A percentile compares a stretch with the other conserved stretches of the same genome.
These are phyloP conservation scores for Hyparrhenia diplandra DNA, from an alignment of 176 grass and related monocot species.

Conservation along the genomic window DNA sequence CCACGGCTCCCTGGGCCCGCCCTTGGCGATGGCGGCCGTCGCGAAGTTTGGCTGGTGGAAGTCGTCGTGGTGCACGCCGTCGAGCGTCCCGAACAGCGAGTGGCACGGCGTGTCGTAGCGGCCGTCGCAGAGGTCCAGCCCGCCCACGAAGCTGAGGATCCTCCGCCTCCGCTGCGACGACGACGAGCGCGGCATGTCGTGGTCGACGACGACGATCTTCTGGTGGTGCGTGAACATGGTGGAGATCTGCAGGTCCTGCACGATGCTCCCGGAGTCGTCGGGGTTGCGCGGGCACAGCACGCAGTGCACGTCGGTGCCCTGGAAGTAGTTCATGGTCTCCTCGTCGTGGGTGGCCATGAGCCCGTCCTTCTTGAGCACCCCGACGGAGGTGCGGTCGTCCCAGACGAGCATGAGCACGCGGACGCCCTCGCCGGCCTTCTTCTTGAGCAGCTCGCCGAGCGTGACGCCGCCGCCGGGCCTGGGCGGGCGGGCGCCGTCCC, in stretches of 20 bases:
- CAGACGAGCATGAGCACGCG: constrained; percentile 57
- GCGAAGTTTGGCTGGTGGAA: constrained; percentile 76
- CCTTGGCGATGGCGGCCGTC: constrained; percentile 31
- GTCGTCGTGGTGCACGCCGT: constrained; percentile 42
- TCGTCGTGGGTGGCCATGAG: constrained; percentile 63
- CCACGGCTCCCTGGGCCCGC: constrained; percentile 68
- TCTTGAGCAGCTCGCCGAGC: constrained; percentile 57
- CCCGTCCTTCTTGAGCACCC: constrained; percentile 48
- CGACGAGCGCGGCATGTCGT: constrained; percentile 29
- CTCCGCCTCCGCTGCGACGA: not conserved
- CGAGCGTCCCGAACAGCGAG: constrained; percentile 50
- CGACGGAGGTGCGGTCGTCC: constrained; percentile 55
- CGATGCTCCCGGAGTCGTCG: constrained; percentile 55
- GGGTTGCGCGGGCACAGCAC: constrained; percentile 55
- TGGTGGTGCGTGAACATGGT: constrained; percentile 75
- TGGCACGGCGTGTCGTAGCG: constrained; percentile 59
- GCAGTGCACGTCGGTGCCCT: constrained; percentile 47
- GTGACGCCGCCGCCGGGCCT: constrained; percentile 39
- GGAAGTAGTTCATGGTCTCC: constrained; percentile 54
- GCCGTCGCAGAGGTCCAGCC: constrained; percentile 62
- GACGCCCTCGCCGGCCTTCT: constrained; percentile 52
- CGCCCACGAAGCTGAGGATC: constrained; percentile 60
- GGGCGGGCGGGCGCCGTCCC: constrained; percentile 21
- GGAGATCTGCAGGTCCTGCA: constrained; percentile 62
- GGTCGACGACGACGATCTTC: constrained; percentile 59